Conservation (phyloP, 2,329 filamentous ascomycete genomes). For the Pseudohalonectria lignicola region DNA sequence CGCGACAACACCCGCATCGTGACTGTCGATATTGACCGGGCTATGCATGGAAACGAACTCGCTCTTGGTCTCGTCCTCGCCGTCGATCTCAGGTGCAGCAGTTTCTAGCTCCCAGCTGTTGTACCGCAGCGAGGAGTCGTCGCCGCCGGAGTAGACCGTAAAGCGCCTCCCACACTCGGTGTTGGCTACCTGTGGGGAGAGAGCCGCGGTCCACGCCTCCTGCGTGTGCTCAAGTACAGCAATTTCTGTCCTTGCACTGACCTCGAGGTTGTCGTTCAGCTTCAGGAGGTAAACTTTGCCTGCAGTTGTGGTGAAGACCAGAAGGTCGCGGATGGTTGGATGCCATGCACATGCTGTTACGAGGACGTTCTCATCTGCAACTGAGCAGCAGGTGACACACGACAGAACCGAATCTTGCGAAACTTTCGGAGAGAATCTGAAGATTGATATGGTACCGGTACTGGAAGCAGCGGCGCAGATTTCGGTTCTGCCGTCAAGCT, state of each 20-base stretch:
- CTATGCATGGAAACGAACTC: background rate
- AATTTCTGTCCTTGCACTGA: slow-evolving; percentile 25
- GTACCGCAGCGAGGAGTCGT: slow-evolving; percentile 55
- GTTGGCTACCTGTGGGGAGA: slow-evolving; percentile 26
- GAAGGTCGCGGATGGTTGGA: slow-evolving; percentile 36
- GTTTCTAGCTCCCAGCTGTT: slow-evolving; percentile 17
- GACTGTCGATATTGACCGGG: slow-evolving; percentile 22
- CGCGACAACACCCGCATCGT: slow-evolving; percentile 77
- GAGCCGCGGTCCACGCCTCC: slow-evolving; percentile 66
- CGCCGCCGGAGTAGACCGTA: slow-evolving; percentile 59
- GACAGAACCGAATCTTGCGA: too few species aligned
- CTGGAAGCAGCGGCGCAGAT: slow-evolving; percentile 69
- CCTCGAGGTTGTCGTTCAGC: slow-evolving; percentile 20
- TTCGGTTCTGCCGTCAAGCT: slow-evolving; percentile 27
- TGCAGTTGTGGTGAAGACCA: slow-evolving; percentile 63
- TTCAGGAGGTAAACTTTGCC: slow-evolving; percentile 49
- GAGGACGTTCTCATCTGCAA: slow-evolving; percentile 47
- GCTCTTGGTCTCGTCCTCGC: background rate
- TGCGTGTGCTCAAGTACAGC: slow-evolving; percentile 40
- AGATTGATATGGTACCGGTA: slow-evolving; percentile 58
- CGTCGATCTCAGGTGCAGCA: too few species aligned
- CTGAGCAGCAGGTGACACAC: too few species aligned
- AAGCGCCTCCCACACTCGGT: slow-evolving; percentile 10
- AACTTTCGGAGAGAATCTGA: too few species aligned
- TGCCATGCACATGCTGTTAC: slow-evolving; percentile 69